Evolutionary conservation across 140 eudicot genomes (phyloP).

Genomic region (Erigeron philadelphicus): DNA sequence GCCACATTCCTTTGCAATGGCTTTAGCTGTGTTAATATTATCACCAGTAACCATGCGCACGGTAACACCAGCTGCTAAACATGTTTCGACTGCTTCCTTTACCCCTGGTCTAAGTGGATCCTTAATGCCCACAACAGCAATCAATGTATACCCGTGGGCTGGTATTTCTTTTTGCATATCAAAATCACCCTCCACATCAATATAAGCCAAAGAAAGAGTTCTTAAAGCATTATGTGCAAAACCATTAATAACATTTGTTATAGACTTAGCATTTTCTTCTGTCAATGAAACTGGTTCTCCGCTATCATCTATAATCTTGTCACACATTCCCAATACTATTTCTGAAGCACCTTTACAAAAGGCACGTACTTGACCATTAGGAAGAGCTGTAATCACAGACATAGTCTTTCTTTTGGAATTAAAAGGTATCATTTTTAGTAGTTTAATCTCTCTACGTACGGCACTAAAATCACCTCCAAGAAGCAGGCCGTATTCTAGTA

Average conservation of each 20-base stretch:
- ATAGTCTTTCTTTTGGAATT: conserved; percentile 40
- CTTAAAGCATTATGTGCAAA: conserved; percentile 38
- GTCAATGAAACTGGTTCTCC: conserved; percentile 28
- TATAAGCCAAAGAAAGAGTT: conserved; percentile 45
- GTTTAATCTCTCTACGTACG: conserved; percentile 25
- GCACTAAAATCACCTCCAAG: conserved; percentile 41
- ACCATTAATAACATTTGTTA: conserved; percentile 30
- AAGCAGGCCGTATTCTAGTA: conserved; percentile 36
- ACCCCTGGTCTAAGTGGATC: conserved; percentile 61
- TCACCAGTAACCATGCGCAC: conserved; percentile 85
- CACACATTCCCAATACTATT: conserved; percentile 36
- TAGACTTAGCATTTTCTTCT: conserved; percentile 13
- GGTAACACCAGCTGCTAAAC: conserved; percentile 59
- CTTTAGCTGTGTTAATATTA: conserved; percentile 68
- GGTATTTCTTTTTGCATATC: conserved; percentile 28
- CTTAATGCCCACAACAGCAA: conserved; percentile 54
- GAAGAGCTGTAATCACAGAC: conserved; percentile 33
- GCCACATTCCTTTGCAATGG: conserved; percentile 79
- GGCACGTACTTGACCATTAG: conserved; percentile 30
- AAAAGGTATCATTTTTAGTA: conserved; percentile 46
- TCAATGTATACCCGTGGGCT: conserved; percentile 33
- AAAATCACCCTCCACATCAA: conserved; percentile 22
- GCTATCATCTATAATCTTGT: conserved; percentile 27
- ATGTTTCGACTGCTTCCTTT: conserved; percentile 50
- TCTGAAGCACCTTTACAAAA: conserved; percentile 55